Base-by-base conservation (phyloP, 2,329 filamentous ascomycete genomes). In the Ophiostoma quercus region DNA sequence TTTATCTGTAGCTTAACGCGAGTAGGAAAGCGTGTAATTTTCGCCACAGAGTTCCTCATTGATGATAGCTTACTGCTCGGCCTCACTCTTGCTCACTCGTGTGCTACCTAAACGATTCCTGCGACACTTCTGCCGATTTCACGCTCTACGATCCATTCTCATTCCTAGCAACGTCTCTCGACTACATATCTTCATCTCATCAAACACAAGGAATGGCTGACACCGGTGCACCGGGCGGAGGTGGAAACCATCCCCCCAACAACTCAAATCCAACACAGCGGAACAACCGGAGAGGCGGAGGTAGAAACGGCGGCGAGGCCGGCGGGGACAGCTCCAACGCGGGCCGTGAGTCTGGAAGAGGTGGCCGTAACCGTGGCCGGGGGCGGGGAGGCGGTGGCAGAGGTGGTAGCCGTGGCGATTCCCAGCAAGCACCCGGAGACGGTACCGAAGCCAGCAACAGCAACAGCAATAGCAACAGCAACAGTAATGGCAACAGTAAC, bases 311-410 rank as follows among this genome's bases (percentile, higher is more conserved):
- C 37, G 51, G 63, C 11, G 70, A 66, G 14, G 47, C 60, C n/a
- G 63, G 67, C 47, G 66, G 39, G 19, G 62, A 68, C 22, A 25
- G 51, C 11, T 16, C 25, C n/a, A 67, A 65, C 22, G 9, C 57
- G 16, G 79, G 79, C 60, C 77, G 77, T 34, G 74, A 76, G 39
- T 77, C 80, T 75, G 81, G 81, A 47, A 78, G 82, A 68, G 80
- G 80, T 39, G 34, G 62, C n/a, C 62, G 62, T 34, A 39, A 9
- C 70, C 79, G 82, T 47, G 67, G 60, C 19, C 22, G 69, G 12
- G 62, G 34, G 22, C 54, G 51, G 3, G 60, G 66, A 41, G 54
- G 66, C 37, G 54, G 66, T 34, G 80, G 81, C 69, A 79, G 82
- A 3, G 68, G 68, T 9, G 43, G 62, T 2, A 43, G 43, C 62